A percentile compares a stretch with the other conserved stretches of the same genome.
phyloP scores from a whole-genome alignment of 1,284 basidiomycete species.

The Malassezia slooffiae region DNA sequence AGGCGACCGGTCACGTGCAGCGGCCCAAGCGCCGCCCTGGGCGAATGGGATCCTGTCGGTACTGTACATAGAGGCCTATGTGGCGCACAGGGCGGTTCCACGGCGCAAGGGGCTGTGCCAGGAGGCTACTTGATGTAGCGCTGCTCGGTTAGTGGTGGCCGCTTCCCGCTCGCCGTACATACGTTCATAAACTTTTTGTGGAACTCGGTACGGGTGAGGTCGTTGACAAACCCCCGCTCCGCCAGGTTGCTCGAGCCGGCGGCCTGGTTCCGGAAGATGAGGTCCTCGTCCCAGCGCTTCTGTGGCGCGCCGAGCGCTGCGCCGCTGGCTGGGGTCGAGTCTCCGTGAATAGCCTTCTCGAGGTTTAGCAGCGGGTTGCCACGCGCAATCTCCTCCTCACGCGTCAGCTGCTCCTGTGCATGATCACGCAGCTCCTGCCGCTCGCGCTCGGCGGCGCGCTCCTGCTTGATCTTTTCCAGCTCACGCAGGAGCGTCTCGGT shows the following conservation, averaged over 20 bases:
- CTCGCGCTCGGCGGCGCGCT: conserved; percentile 28
- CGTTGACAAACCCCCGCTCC: conserved; percentile 33
- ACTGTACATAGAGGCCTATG: no score
- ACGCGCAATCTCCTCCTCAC: conserved; percentile 36
- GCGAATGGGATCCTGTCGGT: no score
- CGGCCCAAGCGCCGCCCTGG: no score
- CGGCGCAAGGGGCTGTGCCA: no score
- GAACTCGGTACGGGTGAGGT: conserved; percentile 40
- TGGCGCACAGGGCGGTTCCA: no score
- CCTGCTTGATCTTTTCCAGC: conserved; percentile 38
- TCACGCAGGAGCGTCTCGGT: conserved; percentile 30
- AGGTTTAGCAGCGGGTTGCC: conserved; percentile 43
- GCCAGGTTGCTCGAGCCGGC: conserved; percentile 14
- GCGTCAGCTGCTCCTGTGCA: conserved; percentile 12
- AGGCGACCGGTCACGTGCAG: no score
- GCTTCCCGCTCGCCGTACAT: conserved; percentile 2
- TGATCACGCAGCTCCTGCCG: conserved; percentile 8
- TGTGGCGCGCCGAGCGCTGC: background rate
- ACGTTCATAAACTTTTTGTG: conserved; percentile 41
- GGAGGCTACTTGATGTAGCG: conserved; percentile 29
- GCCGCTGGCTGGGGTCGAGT: background rate
- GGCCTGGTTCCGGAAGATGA: conserved; percentile 46
- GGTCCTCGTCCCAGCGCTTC: conserved; percentile 43
- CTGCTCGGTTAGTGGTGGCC: conserved; percentile 1
- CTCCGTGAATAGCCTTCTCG: conserved; percentile 20